phyloP scores from a whole-genome alignment of 345 rosid genomes.

The Pugionium cornutum region DNA sequence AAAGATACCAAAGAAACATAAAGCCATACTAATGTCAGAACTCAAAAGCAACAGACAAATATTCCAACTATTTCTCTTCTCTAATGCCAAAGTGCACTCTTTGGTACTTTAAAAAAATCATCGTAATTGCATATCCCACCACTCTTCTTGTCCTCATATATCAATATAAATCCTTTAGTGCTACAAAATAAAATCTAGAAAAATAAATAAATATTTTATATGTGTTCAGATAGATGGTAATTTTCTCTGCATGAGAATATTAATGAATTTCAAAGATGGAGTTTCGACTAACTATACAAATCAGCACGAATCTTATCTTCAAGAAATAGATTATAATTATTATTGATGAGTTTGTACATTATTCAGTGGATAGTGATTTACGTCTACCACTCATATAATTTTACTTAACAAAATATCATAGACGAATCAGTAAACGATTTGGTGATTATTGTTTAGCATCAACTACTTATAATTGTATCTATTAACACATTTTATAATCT shows the following conservation, averaged over 20 bases:
- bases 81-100: constrained; percentile 4
- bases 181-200: neutral
- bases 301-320: constrained; percentile 2
- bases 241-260: neutral
- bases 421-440: neutral
- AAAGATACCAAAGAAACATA: constrained; percentile 14
- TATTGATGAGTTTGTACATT: neutral
- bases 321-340: neutral
- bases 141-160: constrained; percentile 3
- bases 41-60: constrained; percentile 27
- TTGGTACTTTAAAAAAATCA: too few species aligned
- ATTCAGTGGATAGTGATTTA: neutral
- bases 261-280: neutral
- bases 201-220: neutral
- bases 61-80: constrained; percentile 21
- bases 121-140: neutral
- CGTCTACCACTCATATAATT: neutral
- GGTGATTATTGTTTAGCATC: neutral
- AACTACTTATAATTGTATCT: neutral
- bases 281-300: neutral
- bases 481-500: neutral
- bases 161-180: neutral
- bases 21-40: constrained; percentile 24
- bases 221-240: neutral
- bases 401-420: neutral